Evolutionary conservation across 306 rosid species (phyloP).

Genomic region (Canavalia gladiata): DNA sequence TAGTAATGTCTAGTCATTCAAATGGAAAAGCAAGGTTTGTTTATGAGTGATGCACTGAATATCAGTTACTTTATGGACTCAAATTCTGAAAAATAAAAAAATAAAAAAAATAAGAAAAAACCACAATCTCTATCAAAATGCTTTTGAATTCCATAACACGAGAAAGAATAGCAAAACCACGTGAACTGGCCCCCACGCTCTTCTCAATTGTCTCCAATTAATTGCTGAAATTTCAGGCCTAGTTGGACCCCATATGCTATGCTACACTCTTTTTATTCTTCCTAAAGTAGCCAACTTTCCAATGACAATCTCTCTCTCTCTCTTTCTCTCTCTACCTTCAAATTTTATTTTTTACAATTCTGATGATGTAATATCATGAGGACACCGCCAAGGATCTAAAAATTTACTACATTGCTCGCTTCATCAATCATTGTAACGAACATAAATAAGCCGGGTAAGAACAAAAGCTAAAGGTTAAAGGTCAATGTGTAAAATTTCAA

Average conservation of each 20-base stretch:
- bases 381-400: not conserved
- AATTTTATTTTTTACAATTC: not conserved
- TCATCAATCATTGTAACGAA: conserved; percentile 14
- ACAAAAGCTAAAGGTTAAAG: conserved; percentile 4
- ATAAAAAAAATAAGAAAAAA: conserved; percentile 1
- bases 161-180: conserved; percentile 52
- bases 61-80: conserved; percentile 38
- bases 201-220: conserved; percentile 54
- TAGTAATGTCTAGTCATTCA: conserved; percentile 41
- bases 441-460: not conserved
- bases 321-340: not conserved
- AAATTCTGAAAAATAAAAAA: conserved; percentile 35
- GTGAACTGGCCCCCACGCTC: conserved; percentile 64
- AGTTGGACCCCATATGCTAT: conserved; percentile 39
- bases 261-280: conserved; percentile 42
- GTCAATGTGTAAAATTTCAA: conserved; percentile 20
- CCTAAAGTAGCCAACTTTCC: conserved; percentile 28
- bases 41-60: conserved; percentile 51
- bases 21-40: conserved; percentile 38
- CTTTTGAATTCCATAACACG: conserved; percentile 33
- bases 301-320: not conserved
- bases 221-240: conserved; percentile 47
- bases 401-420: not conserved
- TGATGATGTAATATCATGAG: not conserved
- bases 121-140: conserved; percentile 44